A percentile compares a stretch with the other conserved stretches of the same genome.
These are phyloP conservation scores for Gamsiella multidivaricata DNA, from an alignment of 192 early-diverging fungal species.

Conservation along the genomic window DNA sequence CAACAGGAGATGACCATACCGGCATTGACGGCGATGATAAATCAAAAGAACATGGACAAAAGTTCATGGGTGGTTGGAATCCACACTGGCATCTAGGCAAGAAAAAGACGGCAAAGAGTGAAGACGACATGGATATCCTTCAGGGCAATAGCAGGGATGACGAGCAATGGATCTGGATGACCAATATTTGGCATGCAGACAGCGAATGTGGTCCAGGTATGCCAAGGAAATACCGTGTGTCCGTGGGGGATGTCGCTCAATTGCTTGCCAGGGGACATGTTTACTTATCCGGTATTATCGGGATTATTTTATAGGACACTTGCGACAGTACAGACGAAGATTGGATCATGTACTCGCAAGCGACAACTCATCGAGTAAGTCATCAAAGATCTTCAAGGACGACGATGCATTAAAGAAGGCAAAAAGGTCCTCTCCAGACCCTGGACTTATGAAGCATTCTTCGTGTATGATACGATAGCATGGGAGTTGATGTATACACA, in stretches of 20 bases:
- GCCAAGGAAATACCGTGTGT: too few species aligned
- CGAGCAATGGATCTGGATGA: slow-evolving; percentile 48
- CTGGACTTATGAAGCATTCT: not conserved
- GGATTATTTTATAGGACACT: not conserved
- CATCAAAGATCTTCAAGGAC: too few species aligned
- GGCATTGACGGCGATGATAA: too few species aligned
- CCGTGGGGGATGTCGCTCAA: too few species aligned
- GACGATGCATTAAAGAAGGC: not conserved
- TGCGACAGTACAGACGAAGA: slow-evolving; percentile 35
- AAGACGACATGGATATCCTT: not conserved
- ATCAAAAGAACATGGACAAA: slow-evolving; percentile 11
- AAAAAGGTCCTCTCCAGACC: not conserved
- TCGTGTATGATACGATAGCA: too few species aligned
- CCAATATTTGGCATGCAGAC: slow-evolving; percentile 31
- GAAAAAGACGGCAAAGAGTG: not conserved
- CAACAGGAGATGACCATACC: not conserved
- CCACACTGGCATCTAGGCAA: slow-evolving; percentile 29
- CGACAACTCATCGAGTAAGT: slow-evolving; percentile 23
- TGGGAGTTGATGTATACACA: slow-evolving; percentile 52
- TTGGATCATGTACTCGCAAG: slow-evolving; percentile 16
- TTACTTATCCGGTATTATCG: not conserved
- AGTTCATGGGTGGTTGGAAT: slow-evolving; percentile 14
- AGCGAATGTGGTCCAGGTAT: slow-evolving; percentile 44
- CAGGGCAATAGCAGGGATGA: not conserved
- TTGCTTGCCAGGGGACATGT: too few species aligned